A percentile compares a stretch with the other conserved stretches of the same genome.
These are phyloP conservation scores for Pestalotiopsis sp. DNA, from an alignment of 2,329 filamentous ascomycete genomes.

Conservation along the genomic window DNA sequence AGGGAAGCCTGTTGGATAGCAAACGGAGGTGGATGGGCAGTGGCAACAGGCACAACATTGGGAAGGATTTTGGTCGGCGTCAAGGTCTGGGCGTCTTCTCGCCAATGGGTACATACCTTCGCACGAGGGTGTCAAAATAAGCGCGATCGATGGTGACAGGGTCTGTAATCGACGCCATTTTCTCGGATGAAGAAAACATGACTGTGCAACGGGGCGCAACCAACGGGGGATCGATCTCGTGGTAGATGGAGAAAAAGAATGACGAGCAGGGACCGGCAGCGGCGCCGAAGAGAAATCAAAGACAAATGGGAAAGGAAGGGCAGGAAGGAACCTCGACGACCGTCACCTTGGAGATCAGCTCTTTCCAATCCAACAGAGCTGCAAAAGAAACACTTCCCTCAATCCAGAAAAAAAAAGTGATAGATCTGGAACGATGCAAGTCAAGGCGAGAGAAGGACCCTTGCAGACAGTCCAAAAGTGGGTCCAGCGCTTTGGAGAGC, in stretches of 20 bases:
- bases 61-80: not conserved
- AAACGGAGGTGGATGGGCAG: not conserved
- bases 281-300: not conserved
- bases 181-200: not conserved
- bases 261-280: not conserved
- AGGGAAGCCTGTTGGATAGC: not conserved
- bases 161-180: slow-evolving; percentile 25
- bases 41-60: not conserved
- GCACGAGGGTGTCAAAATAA: slow-evolving; percentile 63
- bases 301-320: not conserved
- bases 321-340: not conserved
- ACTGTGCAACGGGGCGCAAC: not conserved
- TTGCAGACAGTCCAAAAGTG: not conserved
- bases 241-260: not conserved
- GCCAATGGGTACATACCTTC: slow-evolving; percentile 51
- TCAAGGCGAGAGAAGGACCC: not conserved
- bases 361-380: not conserved
- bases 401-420: not conserved
- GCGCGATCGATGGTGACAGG: slow-evolving; percentile 60
- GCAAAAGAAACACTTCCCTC: not conserved
- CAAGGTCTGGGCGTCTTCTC: not conserved
- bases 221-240: not conserved
- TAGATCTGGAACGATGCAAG: not conserved
- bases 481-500: not conserved
- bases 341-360: not conserved